Base-by-base conservation (phyloP, 1,284 basidiomycete genomes). In the Exobasidium cylindrosporum region DNA sequence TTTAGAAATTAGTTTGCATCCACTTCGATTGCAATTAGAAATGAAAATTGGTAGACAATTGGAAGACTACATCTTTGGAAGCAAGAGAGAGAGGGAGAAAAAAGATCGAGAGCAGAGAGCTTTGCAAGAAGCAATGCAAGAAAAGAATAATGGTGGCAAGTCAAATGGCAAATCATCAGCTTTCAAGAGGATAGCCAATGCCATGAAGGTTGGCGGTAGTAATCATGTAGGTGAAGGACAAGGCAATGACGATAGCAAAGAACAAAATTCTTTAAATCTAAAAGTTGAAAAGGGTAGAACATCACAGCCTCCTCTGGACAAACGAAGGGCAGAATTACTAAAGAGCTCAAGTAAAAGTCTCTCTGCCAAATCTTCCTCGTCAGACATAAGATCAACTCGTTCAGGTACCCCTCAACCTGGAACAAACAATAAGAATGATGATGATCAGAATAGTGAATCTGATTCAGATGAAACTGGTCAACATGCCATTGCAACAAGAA, bases 1-100 rank as follows among this genome's bases (percentile, higher is more conserved):
- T 30, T 91, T 96, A 73, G 87, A 90, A 66, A 82, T 96, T 52
- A 86, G 87, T 50, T 82, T 96, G 57, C 91, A 96, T 80, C 94
- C 94, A 0, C 58, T 78, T 43, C 66, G 64, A 24, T 85, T 97
- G 72, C 87, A 89, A 53, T 83, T 97, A 17, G 91, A 93, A 73
- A 84, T 96, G 54, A 84, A 85, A 66, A 85, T 96, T 29, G 94
- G 92, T 3, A 84, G 85, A 26, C 85, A 87, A 64, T 88, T 97
- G 67, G 88, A 92, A 86, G 89, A 92, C 76, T 97, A 97, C 79
- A 83, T 97, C 50, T 97, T 86, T 73, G 77, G 77, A 52, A 83
- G 75, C 45, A 68, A 74, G 28, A 66, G 76, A 11, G 58, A 69
- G 47, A 58, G 66, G 28, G 64, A 72, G 40, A 35, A 59, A 4